Conservation (phyloP, 768 basidiomycete species). For the Grammothele lineata region DNA sequence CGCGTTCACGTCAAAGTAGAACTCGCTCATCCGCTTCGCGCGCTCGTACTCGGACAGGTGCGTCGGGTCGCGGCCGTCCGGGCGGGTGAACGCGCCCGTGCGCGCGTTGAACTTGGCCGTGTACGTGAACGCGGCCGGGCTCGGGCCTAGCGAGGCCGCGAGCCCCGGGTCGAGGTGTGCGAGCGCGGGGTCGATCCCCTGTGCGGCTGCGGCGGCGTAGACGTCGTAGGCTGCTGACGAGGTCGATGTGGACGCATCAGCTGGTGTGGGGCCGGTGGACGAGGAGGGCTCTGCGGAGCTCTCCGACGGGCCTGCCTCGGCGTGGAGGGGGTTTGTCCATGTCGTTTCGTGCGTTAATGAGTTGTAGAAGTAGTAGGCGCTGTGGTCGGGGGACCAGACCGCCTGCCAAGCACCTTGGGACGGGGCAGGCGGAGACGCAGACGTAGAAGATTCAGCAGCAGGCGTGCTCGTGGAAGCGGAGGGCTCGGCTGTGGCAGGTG, state of each 20-base stretch:
- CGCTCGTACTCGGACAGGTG: constrained; percentile 81
- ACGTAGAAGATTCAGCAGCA: constrained; percentile 4
- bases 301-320: constrained; percentile 25
- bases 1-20: constrained; percentile 79
- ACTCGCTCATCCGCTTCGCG: constrained; percentile 80
- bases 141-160: constrained; percentile 28
- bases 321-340: constrained; percentile 72
- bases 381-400: constrained; percentile 71
- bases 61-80: constrained; percentile 65
- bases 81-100: constrained; percentile 68
- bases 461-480: constrained; percentile 3
- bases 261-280: constrained; percentile 1
- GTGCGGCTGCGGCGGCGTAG: constrained; percentile 68
- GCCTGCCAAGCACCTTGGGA: constrained; percentile 63
- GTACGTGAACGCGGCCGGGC: constrained; percentile 36
- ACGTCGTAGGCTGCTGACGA: constrained; percentile 37
- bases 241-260: constrained; percentile 18
- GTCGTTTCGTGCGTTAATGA: constrained; percentile 72
- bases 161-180: constrained; percentile 79
- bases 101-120: constrained; percentile 79
- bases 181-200: constrained; percentile 80
- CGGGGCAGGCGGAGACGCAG: constrained; percentile 10
- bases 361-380: constrained; percentile 86
- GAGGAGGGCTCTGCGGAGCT: constrained; percentile 23
- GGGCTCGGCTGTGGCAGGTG: constrained; percentile 2